Evolutionary conservation across 2,329 filamentous ascomycete genomes (phyloP), one percentile per base, ranked within the genome.

Genomic region (Aplosporella prunicola): DNA sequence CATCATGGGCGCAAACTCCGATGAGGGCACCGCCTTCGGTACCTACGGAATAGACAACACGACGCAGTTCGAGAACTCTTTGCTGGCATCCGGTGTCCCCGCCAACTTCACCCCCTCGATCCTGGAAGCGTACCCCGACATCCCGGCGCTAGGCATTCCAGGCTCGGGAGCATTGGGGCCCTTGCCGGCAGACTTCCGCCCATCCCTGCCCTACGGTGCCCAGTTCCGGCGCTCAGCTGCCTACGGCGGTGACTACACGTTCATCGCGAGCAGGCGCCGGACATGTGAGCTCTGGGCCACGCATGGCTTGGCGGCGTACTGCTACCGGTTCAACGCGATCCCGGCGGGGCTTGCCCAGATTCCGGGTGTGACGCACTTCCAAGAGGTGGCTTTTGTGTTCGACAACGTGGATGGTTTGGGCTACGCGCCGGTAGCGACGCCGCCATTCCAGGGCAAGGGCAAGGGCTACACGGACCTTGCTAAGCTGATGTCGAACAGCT

Each of bases 21-120:
- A 83, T 46, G 80, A 84, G 51, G 80, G 76, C 2, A 70, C 69
- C 1, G 60, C 62, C 1, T 80, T 79, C 47, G 69, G 64, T 0
- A 64, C 67, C 9, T 52, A 43, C 5, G 69, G 67, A 11, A 68
- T 80, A 43, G 70, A 78, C 49, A 74, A 68, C 1, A 69, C 64
- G 9, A 64, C 58, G 11, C 64, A 77, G 33, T 73, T 78, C 48
- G 54, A 61, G 29, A 49, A 53, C 14, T 60, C 56, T 33, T 54
- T 71, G 9, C 17, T 26, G 18, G 47, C 38, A 14, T 48, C 58
- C 53, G 16, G 52, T 20, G 37, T 40, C 6, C 52, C 55, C 20
- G 49, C 50, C 14, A 45, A 48, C 11, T 42, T 56, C 9, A 47
- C 53, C 6, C 33, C 49, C 16, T 24, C 50, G 14, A 31, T 57